Evolutionary conservation across 495 filamentous ascomycete genomes (phyloP), one percentile per base, ranked within the genome.

Genomic region (Aspergillus cavernicola): DNA sequence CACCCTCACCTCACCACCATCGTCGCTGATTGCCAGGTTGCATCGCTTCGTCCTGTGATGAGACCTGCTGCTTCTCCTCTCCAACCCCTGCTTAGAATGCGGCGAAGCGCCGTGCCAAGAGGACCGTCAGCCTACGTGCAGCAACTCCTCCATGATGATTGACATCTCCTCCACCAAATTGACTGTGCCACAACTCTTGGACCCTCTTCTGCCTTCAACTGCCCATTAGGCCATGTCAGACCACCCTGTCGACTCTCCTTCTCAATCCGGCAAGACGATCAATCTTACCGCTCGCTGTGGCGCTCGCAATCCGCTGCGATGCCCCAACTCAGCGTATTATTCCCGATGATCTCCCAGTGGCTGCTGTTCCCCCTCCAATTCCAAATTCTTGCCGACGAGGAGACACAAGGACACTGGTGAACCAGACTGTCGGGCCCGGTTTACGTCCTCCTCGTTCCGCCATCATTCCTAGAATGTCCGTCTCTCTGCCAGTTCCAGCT

Each of bases 31-130:
- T 16, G 18, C 23, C 36, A 22, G 47, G 47, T 50, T 50, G 47
- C 47, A 50, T 50, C 24, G 24, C 24, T 28, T 28, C 24, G 24
- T 28, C 24, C 36, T 24, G n/a, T 11, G 24, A 31, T 13, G 23
- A 45, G 23, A 31, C 10, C 24, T 23, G 18, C 20, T 18, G 19
- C 47, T 24, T 37, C 41, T 29, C 20, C 51, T 46, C 32, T 50
- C 42, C 42, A 47, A 47, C 41, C 52, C 52, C 42, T 28, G 42
- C 16, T 28, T 20, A 46, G 42, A 36, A 16, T 39, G 52, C 15
- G 42, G 29, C 13, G 32, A 72, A 68, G 66, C 69, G 69, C 67
- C 63, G 53, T 59, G 71, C 71, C 68, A 74, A 74, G 71, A 47
- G 20, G 56, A 60, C 62, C 53, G 55, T 57, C 63, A 57, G 61